phyloP scores from a whole-genome alignment of 2,329 filamentous ascomycete genomes.

The Colletotrichum lentis region DNA sequence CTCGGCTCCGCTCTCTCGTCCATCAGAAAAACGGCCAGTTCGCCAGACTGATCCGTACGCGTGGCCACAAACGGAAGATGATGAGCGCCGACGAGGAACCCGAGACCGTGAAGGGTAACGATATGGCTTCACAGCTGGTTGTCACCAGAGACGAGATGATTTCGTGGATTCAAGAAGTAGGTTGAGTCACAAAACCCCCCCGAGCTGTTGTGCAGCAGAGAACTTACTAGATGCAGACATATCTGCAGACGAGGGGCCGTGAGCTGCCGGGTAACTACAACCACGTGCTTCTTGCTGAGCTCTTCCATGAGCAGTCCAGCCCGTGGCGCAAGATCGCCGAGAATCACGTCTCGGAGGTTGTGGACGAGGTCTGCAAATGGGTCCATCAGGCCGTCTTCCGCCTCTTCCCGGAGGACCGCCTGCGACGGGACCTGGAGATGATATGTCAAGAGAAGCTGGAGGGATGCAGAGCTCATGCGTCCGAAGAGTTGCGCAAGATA shows the following conservation, averaged over 20 bases:
- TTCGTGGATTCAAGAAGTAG: neutral
- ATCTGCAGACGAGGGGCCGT: slow-evolving; percentile 39
- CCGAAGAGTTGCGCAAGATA: slow-evolving; percentile 21
- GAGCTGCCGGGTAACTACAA: slow-evolving; percentile 71
- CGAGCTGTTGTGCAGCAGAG: slow-evolving; percentile 45
- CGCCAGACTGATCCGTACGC: slow-evolving; percentile 50
- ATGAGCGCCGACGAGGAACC: slow-evolving; percentile 26
- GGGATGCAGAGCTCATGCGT: neutral
- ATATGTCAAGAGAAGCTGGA: slow-evolving; percentile 2
- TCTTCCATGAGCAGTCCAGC: slow-evolving; percentile 67
- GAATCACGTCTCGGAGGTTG: slow-evolving; percentile 2
- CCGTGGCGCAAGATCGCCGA: slow-evolving; percentile 54
- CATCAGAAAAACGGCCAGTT: slow-evolving; percentile 61
- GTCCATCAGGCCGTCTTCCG: neutral
- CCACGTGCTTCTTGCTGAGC: slow-evolving; percentile 63
- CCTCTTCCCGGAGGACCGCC: slow-evolving; percentile 12
- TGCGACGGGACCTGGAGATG: neutral
- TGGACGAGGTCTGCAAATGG: slow-evolving; percentile 5
- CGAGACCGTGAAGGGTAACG: neutral
- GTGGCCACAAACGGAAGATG: slow-evolving; percentile 54
- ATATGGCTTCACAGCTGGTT: slow-evolving; percentile 37
- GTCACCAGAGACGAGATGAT: slow-evolving; percentile 14
- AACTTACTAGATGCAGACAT: neutral
- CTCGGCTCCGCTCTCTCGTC: slow-evolving; percentile 62
- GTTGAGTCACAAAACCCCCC: neutral